These are phyloP conservation scores for Ceratocystis ficicola DNA, from an alignment of 2,329 filamentous ascomycete genomes.

Conservation along the genomic window DNA sequence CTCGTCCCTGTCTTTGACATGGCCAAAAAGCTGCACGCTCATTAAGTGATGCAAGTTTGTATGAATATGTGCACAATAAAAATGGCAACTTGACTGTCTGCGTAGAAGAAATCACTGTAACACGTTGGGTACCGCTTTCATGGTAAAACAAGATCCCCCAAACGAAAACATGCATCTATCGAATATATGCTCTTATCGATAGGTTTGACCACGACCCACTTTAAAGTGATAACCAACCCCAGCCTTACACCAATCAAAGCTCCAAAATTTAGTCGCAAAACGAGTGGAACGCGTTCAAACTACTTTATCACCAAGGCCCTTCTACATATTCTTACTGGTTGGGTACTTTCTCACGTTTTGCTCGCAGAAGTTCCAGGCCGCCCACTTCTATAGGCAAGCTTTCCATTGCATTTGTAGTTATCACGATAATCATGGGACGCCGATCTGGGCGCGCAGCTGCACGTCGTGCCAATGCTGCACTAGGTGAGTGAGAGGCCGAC, in stretches of 20 bases:
- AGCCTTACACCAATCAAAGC: not conserved
- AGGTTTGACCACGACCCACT: not conserved
- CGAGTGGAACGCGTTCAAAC: not conserved
- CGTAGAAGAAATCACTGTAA: too few species aligned
- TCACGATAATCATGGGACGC: slow-evolving; percentile 29
- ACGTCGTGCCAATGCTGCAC: slow-evolving; percentile 41
- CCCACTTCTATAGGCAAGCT: not conserved
- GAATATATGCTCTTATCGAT: not conserved
- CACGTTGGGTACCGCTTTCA: too few species aligned
- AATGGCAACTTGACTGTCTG: too few species aligned
- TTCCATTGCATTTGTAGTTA: not conserved
- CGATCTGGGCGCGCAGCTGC: slow-evolving; percentile 43
- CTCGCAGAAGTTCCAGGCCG: not conserved
- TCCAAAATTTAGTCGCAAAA: slow-evolving; percentile 6
- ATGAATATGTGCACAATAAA: not conserved
- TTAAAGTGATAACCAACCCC: not conserved
- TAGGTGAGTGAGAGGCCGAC: slow-evolving; percentile 34
- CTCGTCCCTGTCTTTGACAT: not conserved
- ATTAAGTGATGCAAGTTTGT: not conserved
- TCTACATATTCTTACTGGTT: not conserved
- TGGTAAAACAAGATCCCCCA: not conserved
- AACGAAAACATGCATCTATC: not conserved
- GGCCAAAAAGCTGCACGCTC: not conserved
- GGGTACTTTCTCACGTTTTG: not conserved
- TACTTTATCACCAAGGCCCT: not conserved